phyloP scores from a whole-genome alignment of 208 protist species.

The Angomonas ambiguus region DNA sequence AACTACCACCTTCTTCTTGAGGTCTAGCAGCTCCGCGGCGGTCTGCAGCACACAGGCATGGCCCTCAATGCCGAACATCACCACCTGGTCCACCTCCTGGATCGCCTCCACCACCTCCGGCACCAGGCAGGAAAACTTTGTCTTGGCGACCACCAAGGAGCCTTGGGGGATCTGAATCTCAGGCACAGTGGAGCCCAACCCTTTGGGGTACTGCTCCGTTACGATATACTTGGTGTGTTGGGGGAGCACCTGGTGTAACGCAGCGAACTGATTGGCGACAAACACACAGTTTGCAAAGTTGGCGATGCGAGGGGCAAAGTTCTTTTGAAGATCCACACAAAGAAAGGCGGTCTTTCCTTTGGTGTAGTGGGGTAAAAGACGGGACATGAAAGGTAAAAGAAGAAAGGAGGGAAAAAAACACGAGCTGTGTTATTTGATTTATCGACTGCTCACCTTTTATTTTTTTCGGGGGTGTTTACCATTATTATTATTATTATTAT shows the following conservation, averaged over 20 bases:
- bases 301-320: constrained; percentile 50
- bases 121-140: constrained; percentile 45
- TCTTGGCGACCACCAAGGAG: constrained; percentile 46
- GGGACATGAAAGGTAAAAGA: constrained; percentile 40
- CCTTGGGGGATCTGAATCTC: constrained; percentile 50
- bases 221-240: constrained; percentile 68
- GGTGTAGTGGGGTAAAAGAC: constrained; percentile 55
- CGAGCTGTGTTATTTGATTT: too few species aligned
- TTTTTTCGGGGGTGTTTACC: too few species aligned
- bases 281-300: constrained; percentile 73
- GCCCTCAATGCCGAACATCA: constrained; percentile 77
- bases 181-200: constrained; percentile 49
- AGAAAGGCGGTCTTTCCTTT: constrained; percentile 65
- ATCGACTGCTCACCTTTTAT: too few species aligned
- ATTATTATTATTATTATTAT: too few species aligned
- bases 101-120: constrained; percentile 47
- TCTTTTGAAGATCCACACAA: constrained; percentile 66
- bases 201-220: constrained; percentile 84
- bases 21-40: constrained; percentile 56
- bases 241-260: constrained; percentile 39
- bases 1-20: constrained; percentile 65
- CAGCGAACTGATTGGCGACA: constrained; percentile 68
- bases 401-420: background rate
- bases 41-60: constrained; percentile 84
- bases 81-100: constrained; percentile 48